Evolutionary conservation across 2,329 filamentous ascomycete genomes (phyloP), one percentile per base, ranked within the genome.

Genomic region (Didymellaceae sp.): DNA sequence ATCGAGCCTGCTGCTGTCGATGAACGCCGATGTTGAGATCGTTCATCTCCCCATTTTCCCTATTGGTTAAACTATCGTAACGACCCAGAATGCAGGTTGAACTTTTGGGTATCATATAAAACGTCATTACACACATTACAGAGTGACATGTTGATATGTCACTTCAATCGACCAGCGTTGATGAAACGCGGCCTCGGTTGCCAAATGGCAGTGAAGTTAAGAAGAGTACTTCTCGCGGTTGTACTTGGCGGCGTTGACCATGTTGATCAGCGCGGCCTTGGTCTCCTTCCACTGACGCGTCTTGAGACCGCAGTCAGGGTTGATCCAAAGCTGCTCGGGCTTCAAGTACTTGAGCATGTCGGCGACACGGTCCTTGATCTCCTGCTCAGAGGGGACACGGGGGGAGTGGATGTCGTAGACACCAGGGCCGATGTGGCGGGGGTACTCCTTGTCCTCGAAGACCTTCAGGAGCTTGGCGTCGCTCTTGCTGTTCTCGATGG

Each of bases 331-430:
- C 86, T 99, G 94, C 73, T 97, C 91, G 53, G 92, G 92, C 85
- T 91, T 93, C 79, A 97, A 89, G 85, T 91, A 80, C 33, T 89
- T 84, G 63, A 99, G 86, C 94, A 97, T 97, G 88, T 99, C 94
- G 76, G 90, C 86, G 77, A 99, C 89, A 74, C 94, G 89, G 81
- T 92, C 89, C 86, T 91, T 93, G 84, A 99, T 96, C 87, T 99
- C 94, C 82, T 96, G 85, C 86, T 97, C 90, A 75, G 86, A 89
- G 73, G 94, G 94, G 55, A 99, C 86, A 89, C 94, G 93, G 65
- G 94, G 94, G 63, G 91, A 96, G 89, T 99, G 94, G 82, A 99
- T 99, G 80, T 99, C 94, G 78, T 97, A 99, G 78, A 99, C 94
- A 88, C 93, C 94, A 61, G 94, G 94, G 61, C 94, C 94, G 69